Conservation (phyloP, 768 basidiomycete genomes). For the Strobilomyces confusus region DNA sequence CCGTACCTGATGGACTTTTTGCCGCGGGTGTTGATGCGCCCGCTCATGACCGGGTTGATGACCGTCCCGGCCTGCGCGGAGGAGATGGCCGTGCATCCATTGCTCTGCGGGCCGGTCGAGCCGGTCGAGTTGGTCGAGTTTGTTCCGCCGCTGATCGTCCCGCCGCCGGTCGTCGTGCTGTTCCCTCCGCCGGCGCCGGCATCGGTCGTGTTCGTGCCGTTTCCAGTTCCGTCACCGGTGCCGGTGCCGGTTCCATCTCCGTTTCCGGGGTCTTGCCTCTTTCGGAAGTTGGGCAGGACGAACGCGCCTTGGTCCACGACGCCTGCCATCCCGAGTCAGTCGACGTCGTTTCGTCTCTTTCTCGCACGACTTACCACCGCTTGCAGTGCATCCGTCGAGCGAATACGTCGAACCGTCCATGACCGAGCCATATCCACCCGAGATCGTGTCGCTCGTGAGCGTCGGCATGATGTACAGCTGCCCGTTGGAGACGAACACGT, state of each 20-base stretch:
- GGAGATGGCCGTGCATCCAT: constrained; percentile 42
- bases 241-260: background rate
- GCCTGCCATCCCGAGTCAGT: constrained; percentile 9
- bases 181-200: constrained; percentile 1
- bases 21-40: constrained; percentile 49
- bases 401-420: constrained; percentile 37
- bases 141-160: constrained; percentile 6
- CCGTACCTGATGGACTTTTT: constrained; percentile 50
- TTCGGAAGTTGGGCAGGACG: constrained; percentile 12
- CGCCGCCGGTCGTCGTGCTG: constrained; percentile 1
- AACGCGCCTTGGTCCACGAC: constrained; percentile 23
- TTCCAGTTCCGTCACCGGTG: constrained; percentile 8
- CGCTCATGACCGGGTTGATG: constrained; percentile 53
- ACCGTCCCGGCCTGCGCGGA: constrained; percentile 30
- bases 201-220: background rate
- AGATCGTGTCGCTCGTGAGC: constrained; percentile 48
- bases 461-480: constrained; percentile 58
- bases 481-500: constrained; percentile 45
- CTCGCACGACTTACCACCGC: constrained; percentile 2
- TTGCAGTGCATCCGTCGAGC: constrained; percentile 35
- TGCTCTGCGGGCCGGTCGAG: constrained; percentile 8
- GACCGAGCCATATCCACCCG: constrained; percentile 33
- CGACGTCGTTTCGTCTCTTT: background rate
- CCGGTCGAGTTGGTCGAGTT: constrained; percentile 24
- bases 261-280: constrained; percentile 24